Conservation (phyloP, 805 yeast species). For the Wickerhamiella vanderwaltii region DNA sequence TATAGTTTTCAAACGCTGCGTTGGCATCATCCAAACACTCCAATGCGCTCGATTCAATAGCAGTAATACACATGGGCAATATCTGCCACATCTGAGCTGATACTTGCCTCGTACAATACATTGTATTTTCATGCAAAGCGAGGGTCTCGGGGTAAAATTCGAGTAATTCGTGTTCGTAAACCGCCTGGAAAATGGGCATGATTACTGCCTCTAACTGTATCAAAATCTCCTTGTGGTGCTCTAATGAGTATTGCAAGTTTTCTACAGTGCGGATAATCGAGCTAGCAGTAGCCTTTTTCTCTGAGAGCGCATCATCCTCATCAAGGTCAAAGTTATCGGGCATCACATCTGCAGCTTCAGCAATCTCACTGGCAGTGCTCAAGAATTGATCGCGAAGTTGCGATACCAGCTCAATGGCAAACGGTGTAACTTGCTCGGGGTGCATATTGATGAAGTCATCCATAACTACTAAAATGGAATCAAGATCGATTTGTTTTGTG, state of each 20-base stretch:
- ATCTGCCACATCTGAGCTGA: conserved; percentile 67
- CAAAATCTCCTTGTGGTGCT: conserved; percentile 60
- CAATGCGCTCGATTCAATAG: conserved; percentile 33
- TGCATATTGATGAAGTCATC: conserved; percentile 90
- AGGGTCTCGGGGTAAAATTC: conserved; percentile 68
- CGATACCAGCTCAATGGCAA: conserved; percentile 56
- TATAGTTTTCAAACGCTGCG: conserved; percentile 61
- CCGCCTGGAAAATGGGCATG: conserved; percentile 54
- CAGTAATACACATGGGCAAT: conserved; percentile 39
- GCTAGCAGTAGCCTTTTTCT: conserved; percentile 19
- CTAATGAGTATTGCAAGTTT: conserved; percentile 71
- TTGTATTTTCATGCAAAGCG: conserved; percentile 60
- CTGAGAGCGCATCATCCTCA: conserved; percentile 6
- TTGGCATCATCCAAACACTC: conserved; percentile 64
- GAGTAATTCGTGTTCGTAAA: conserved; percentile 51
- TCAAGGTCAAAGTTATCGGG: conserved; percentile 26
- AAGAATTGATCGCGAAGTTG: conserved; percentile 57
- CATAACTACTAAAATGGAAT: conserved; percentile 77
- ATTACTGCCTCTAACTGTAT: conserved; percentile 52
- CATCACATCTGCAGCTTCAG: conserved; percentile 38
- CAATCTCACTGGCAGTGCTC: conserved; percentile 52
- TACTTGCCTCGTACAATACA: conserved; percentile 46
- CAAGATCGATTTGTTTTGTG: conserved; percentile 75
- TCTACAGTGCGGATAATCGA: conserved; percentile 74
- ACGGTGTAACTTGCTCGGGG: conserved; percentile 81